Percentiles rank a stretch among this genome's conserved stretches.
Evolutionary conservation across 2,329 filamentous ascomycete species (phyloP).

Genomic region (Nemania sp.): DNA sequence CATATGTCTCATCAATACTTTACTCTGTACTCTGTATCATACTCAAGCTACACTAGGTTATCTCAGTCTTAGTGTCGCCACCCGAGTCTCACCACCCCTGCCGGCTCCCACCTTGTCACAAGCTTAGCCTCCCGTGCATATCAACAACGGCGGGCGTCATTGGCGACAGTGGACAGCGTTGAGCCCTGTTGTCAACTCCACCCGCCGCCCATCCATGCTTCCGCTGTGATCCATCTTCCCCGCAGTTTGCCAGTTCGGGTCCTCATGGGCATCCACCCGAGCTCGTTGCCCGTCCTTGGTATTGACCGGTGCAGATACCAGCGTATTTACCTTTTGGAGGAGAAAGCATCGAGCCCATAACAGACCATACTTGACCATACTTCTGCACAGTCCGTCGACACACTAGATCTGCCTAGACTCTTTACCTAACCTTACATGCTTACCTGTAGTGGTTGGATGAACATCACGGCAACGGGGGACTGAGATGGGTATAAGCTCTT

Average conservation of each 20-base stretch:
- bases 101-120: conserved; percentile 21
- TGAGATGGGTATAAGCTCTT: conserved; percentile 5
- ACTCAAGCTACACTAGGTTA: too few species aligned
- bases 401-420: conserved; percentile 8
- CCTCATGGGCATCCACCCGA: conserved; percentile 20
- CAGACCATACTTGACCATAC: not conserved
- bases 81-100: conserved; percentile 17
- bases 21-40: too few species aligned
- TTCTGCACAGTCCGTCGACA: not conserved
- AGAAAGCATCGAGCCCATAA: too few species aligned
- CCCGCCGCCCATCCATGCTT: conserved; percentile 20
- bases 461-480: not conserved
- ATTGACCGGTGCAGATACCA: too few species aligned
- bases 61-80: too few species aligned
- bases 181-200: conserved; percentile 14
- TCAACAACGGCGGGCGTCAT: conserved; percentile 6
- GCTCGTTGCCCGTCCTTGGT: conserved; percentile 4
- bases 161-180: conserved; percentile 11
- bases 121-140: conserved; percentile 8
- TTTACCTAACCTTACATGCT: not conserved
- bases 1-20: too few species aligned
- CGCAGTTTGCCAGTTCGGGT: conserved; percentile 22
- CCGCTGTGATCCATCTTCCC: conserved; percentile 26
- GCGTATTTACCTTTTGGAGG: too few species aligned
- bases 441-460: not conserved